A percentile compares a stretch with the other conserved stretches of the same genome.
Conservation (phyloP, 1,139 yeast species). For the Pichia sp. region DNA sequence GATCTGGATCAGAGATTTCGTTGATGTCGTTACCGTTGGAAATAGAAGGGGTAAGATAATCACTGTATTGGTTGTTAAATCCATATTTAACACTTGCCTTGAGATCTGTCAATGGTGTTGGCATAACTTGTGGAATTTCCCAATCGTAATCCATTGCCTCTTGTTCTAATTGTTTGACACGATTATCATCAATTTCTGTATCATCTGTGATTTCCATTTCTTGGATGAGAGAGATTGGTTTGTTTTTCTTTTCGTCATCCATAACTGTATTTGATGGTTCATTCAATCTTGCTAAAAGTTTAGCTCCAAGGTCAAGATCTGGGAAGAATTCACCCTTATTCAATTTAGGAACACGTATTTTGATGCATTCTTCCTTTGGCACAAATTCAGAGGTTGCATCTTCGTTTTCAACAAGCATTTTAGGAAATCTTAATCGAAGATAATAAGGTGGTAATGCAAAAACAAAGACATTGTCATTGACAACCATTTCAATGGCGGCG, state of each 20-base stretch:
- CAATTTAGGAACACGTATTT: conserved; percentile 61
- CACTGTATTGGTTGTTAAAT: conserved; percentile 65
- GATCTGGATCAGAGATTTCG: conserved; percentile 81
- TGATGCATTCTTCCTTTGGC: conserved; percentile 48
- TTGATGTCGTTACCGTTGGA: conserved; percentile 89
- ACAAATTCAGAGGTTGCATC: conserved; percentile 60
- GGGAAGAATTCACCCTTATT: conserved; percentile 68
- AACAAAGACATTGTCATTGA: conserved; percentile 68
- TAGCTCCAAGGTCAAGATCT: conserved; percentile 81
- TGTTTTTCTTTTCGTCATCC: conserved; percentile 9
- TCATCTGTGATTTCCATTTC: conserved; percentile 34
- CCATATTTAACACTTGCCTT: conserved; percentile 54
- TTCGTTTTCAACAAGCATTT: conserved; percentile 69
- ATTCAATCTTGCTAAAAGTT: conserved; percentile 67
- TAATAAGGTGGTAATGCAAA: conserved; percentile 91
- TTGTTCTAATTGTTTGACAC: conserved; percentile 24
- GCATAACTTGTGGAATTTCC: conserved; percentile 65
- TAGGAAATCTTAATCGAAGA: conserved; percentile 74
- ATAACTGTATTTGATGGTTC: conserved; percentile 31
- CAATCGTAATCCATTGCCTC: conserved; percentile 74
- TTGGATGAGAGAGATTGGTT: conserved; percentile 19
- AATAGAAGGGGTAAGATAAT: conserved; percentile 61
- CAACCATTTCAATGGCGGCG: conserved; percentile 70
- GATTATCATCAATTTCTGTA: conserved; percentile 39
- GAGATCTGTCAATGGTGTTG: conserved; percentile 22